Percentiles rank a stretch among this genome's conserved stretches.
Evolutionary conservation across 2,329 filamentous ascomycete genomes (phyloP).

Genomic region (Akanthomyces lecanii): DNA sequence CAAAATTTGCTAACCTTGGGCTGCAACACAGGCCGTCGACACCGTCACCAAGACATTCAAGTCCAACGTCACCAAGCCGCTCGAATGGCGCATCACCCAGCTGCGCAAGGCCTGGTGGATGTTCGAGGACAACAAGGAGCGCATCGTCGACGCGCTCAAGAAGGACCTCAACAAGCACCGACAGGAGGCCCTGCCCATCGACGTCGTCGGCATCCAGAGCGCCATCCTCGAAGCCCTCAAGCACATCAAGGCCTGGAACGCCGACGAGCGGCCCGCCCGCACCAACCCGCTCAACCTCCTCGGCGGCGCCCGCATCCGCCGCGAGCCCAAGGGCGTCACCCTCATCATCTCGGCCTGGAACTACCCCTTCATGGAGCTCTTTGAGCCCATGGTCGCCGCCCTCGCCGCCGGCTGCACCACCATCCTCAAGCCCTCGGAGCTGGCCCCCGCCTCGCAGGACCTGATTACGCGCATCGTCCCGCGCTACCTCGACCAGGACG

Average conservation of each 20-base stretch:
- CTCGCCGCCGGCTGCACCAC: conserved; percentile 39
- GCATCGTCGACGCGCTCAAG: conserved; percentile 30
- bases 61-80: conserved; percentile 29
- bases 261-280: conserved; percentile 29
- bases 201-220: conserved; percentile 29
- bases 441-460: conserved; percentile 31
- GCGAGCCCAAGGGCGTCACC: conserved; percentile 40
- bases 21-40: not conserved
- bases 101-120: conserved; percentile 40
- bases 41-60: conserved; percentile 14
- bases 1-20: not conserved
- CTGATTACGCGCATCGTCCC: conserved; percentile 37
- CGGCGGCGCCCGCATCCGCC: conserved; percentile 32
- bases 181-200: conserved; percentile 31
- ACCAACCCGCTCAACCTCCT: conserved; percentile 29
- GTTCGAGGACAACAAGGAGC: conserved; percentile 35
- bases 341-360: conserved; percentile 46
- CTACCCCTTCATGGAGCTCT: conserved; percentile 36
- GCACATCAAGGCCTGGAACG: conserved; percentile 37
- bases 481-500: conserved; percentile 38
- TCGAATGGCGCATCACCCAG: conserved; percentile 39
- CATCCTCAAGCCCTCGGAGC: conserved; percentile 43
- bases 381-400: conserved; percentile 39
- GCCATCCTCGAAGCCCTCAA: conserved; percentile 35
- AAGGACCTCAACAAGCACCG: conserved; percentile 33